Base-by-base conservation (phyloP, 1,139 yeast species). In the Pichia sp. region DNA sequence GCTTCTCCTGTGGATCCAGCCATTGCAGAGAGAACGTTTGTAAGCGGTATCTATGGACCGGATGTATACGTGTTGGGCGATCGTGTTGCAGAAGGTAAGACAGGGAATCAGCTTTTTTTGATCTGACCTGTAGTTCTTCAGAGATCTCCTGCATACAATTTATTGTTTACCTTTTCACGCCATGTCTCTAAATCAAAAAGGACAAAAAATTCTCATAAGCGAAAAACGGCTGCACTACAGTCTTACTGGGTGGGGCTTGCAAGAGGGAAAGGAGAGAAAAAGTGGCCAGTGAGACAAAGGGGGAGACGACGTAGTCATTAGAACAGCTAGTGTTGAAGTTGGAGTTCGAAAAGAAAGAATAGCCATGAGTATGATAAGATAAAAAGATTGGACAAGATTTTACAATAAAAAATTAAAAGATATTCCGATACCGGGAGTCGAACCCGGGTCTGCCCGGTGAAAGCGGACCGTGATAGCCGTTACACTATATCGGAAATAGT, bases 361-460 rank as follows among this genome's bases (percentile, higher is more conserved):
- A 26, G 26, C 16, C 15, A 16, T 11, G 29, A 44, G 15, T 10
- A 44, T 11, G 32, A 4, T 15, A 23, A 44, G 13, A 26, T 43
- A 30, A 44, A 44, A 30, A 44, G 16, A 10, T 23, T 11, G 34
- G 11, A 31, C 8, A 30, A 45, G 34, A n/a, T 15, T n/a, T 45
- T 8, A 30, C 31, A 45, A 45, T n/a, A 49, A 46, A 31, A 41
- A 40, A 49, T 54, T 70, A 70, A 61, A 56, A 15, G 8, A 57
- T 52, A 53, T 77, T 81, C 85, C 85, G 84, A 79, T 79, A 76
- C 84, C 81, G 84, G 85, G 85, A 80, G 82, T 80, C 82, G 85
- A 80, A 80, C 85, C 84, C 84, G 81, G 84, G 82, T 80, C 74
- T 80, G 83, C 84, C 79, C 84, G 82, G 85, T 80, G 85, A 80